A percentile compares a stretch with the other conserved stretches of the same genome.
These are phyloP conservation scores for Aspergillus novofumigatus DNA, from an alignment of 2,329 filamentous ascomycete genomes.

Conservation along the genomic window DNA sequence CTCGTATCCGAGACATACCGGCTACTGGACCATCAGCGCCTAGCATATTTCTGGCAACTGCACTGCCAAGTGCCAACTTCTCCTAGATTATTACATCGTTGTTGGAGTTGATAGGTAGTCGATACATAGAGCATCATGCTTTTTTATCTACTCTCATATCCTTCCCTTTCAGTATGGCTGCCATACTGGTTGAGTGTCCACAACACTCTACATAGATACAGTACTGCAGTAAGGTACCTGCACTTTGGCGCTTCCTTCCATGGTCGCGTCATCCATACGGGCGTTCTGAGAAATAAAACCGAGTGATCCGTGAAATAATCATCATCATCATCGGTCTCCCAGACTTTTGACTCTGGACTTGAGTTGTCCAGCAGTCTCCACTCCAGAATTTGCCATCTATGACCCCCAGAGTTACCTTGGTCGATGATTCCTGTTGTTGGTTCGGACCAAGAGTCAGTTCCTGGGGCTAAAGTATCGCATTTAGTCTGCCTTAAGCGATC, in stretches of 20 bases:
- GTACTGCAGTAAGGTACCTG: no score
- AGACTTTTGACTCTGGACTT: not conserved
- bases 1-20: not conserved
- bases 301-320: not conserved
- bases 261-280: not conserved
- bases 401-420: not conserved
- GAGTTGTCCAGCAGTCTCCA: not conserved
- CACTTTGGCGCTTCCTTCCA: not conserved
- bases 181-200: not conserved
- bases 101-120: not conserved
- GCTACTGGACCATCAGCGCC: not conserved
- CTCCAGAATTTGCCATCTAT: not conserved
- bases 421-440: not conserved
- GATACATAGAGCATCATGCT: not conserved
- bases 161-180: not conserved
- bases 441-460: not conserved
- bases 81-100: not conserved
- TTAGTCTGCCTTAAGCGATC: not conserved
- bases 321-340: not conserved
- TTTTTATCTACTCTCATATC: no score
- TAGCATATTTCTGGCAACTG: not conserved
- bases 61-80: not conserved
- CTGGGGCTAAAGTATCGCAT: not conserved
- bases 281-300: not conserved
- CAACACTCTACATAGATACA: no score